A percentile compares a stretch with the other conserved stretches of the same genome.
These are phyloP conservation scores for Pseudocercospora fuligena DNA, from an alignment of 2,329 filamentous ascomycete species.

Conservation along the genomic window DNA sequence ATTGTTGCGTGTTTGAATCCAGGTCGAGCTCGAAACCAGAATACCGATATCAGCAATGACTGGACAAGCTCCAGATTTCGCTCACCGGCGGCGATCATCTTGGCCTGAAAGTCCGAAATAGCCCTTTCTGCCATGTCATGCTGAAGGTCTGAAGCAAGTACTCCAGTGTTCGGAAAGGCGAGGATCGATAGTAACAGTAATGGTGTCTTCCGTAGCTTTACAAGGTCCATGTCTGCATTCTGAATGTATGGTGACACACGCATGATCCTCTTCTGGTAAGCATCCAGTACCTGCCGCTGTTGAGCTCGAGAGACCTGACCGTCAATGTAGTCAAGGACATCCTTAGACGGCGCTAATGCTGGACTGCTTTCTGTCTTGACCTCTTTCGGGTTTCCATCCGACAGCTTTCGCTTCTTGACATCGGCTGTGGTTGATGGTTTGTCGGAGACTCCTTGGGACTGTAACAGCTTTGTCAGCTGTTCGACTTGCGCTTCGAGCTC, in stretches of 20 bases:
- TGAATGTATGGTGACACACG: slow-evolving; percentile 12
- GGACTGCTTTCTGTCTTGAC: neutral
- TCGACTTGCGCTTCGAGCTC: slow-evolving; percentile 21
- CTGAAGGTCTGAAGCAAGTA: slow-evolving; percentile 9
- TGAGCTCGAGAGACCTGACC: neutral
- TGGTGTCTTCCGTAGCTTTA: slow-evolving; percentile 3
- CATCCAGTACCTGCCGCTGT: slow-evolving; percentile 11
- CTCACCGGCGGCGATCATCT: slow-evolving; percentile 57
- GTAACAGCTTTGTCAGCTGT: slow-evolving; percentile 16
- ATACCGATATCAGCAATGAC: slow-evolving; percentile 69
- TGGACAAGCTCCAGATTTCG: slow-evolving; percentile 83
- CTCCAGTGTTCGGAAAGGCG: slow-evolving; percentile 14
- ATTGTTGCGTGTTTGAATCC: slow-evolving; percentile 82
- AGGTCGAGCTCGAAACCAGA: slow-evolving; percentile 79
- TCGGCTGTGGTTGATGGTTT: neutral
- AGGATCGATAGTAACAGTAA: slow-evolving; percentile 17
- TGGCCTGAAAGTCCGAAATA: slow-evolving; percentile 16
- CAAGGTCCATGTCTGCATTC: neutral
- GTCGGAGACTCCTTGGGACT: slow-evolving; percentile 6
- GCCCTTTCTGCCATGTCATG: slow-evolving; percentile 14
- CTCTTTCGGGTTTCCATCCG: neutral
- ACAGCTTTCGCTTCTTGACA: slow-evolving; percentile 14
- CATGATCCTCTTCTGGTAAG: slow-evolving; percentile 8
- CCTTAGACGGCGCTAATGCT: neutral
- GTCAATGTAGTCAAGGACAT: slow-evolving; percentile 16